Base-by-base conservation (phyloP, 306 rosid genomes). In the Trifolium subterraneum region DNA sequence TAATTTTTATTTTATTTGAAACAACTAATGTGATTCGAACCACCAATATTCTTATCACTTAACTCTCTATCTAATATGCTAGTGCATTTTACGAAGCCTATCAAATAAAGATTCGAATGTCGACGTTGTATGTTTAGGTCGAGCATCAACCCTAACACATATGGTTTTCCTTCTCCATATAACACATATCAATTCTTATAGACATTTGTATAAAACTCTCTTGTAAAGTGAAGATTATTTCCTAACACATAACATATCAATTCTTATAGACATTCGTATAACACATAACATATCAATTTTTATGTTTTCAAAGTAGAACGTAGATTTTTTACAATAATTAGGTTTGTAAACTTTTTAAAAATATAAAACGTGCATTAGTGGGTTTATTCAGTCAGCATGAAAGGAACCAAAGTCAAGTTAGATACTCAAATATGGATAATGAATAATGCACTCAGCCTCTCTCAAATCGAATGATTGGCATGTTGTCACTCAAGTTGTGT, bases 341-440 rank as follows among this genome's bases (percentile, higher is more conserved):
- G 45, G 44, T 51, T 70, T 83, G 25, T 42, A 51, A 66, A 16
- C 27, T 20, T 27, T 7, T 14, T 6, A 13, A 48, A 48, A 12
- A 39, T 15, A 68, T 64, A 18, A 39, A 59, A 56, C 71, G 16
- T 35, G 54, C 62, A 74, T 41, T 75, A 79, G 70, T 75, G 81
- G 81, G 68, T 75, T 73, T 61, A 35, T 39, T 41, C 23, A 44
- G 70, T 71, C 72, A 66, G 68, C 83, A 66, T 79, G 81, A 79
- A 51, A 67, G 65, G 38, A 61, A 64, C 61, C 47, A 66, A 66
- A 51, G 81, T 66, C 31, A 52, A 51, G 54, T 15, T 76, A 68
- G 76, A 76, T 68, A 68, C 55, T 61, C 29, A 70, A 79, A 71
- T 58, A 19, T 65, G 27, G 74, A 75, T 22, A 75, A 70, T 60